phyloP scores from a whole-genome alignment of 1,284 basidiomycete genomes.

The Leucoagaricus sp. region DNA sequence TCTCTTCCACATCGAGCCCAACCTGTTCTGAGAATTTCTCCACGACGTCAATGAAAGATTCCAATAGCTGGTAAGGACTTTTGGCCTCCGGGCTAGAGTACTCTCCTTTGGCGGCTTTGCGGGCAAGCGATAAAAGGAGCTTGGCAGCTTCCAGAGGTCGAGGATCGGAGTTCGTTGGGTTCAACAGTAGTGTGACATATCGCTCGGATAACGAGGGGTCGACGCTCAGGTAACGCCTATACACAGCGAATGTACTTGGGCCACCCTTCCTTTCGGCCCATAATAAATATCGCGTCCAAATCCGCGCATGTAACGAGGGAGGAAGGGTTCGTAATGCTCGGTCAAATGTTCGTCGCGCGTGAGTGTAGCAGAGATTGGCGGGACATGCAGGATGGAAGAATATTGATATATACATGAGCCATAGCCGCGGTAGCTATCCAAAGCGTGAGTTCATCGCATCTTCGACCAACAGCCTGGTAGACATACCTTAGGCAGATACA shows the following conservation, averaged over 20 bases:
- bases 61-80: conserved; percentile 92
- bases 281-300: conserved; percentile 94
- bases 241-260: conserved; percentile 84
- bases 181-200: conserved; percentile 79
- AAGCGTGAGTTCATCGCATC: conserved; percentile 16
- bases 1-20: conserved; percentile 85
- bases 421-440: conserved; percentile 84
- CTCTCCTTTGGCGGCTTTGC: conserved; percentile 81
- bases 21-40: conserved; percentile 93
- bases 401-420: conserved; percentile 91
- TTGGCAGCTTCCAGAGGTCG: conserved; percentile 94
- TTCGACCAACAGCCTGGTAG: background rate
- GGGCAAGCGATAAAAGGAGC: conserved; percentile 80
- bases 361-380: conserved; percentile 80
- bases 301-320: conserved; percentile 89
- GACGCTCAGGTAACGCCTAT: conserved; percentile 86
- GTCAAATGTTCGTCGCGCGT: conserved; percentile 94
- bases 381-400: conserved; percentile 93
- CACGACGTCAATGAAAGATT: conserved; percentile 91
- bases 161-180: conserved; percentile 63
- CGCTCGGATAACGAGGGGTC: conserved; percentile 87
- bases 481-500: conserved; percentile 89
- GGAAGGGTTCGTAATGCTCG: conserved; percentile 92
- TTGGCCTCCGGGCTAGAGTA: conserved; percentile 93
- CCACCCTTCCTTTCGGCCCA: conserved; percentile 91